phyloP scores from a whole-genome alignment of 78 protist genomes.

The Dictyostelium capitatum region DNA sequence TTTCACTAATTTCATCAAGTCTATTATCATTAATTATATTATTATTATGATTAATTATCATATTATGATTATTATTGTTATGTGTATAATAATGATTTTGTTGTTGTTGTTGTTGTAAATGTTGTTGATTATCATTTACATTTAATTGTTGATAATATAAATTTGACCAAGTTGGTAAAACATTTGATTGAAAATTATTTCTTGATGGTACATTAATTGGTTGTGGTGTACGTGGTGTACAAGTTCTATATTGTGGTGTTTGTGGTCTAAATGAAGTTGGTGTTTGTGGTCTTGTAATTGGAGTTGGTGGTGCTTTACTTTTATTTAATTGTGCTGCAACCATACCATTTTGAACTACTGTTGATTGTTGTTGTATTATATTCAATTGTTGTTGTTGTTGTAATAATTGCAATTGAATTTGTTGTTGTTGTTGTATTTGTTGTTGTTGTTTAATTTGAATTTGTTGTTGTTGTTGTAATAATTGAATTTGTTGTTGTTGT shows the following conservation, averaged over 20 bases:
- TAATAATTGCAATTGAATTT: neutral
- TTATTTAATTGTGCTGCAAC: neutral
- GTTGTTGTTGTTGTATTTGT: constrained; percentile 27
- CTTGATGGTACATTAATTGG: constrained; percentile 9
- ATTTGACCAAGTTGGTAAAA: constrained; percentile 15
- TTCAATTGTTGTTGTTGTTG: neutral
- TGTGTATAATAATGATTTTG: neutral
- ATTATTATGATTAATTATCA: neutral
- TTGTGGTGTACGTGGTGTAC: constrained; percentile 10
- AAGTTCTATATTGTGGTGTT: constrained; percentile 18
- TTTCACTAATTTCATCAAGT: constrained; percentile 11
- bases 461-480: constrained; percentile 28
- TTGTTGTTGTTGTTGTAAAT: constrained; percentile 1
- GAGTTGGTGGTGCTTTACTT: constrained; percentile 1
- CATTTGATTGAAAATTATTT: constrained; percentile 9
- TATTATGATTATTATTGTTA: neutral
- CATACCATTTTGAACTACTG: neutral
- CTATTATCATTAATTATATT: neutral
- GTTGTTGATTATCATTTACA: neutral
- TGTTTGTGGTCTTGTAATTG: constrained; percentile 3
- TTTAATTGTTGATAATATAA: constrained; percentile 10
- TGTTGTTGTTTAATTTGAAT: constrained; percentile 37
- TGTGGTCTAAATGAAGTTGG: constrained; percentile 39
- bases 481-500: constrained; percentile 16
- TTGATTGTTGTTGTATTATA: neutral